Base-by-base conservation (phyloP, 1,139 yeast species). In the Magnusiomyces suaveolens region DNA sequence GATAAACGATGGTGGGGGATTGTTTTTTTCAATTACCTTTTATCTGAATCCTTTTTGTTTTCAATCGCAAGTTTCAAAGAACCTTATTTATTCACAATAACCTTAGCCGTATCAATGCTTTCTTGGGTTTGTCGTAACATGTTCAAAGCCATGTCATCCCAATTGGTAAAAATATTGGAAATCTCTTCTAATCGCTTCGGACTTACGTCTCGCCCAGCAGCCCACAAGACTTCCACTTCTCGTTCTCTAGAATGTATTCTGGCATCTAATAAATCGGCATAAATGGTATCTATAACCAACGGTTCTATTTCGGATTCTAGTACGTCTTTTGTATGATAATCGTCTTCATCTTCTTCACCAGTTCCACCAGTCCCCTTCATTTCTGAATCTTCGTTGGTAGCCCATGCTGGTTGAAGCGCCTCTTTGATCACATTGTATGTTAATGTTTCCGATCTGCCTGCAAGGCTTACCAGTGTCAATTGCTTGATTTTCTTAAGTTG, bases 251-350 rank as follows among this genome's bases (percentile, higher is more conserved):
- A 62, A 54, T 66, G 66, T 41, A 66, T 52, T 48, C 56, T 55
- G 18, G 66, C 70, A 1, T 48, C 50, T 20, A 66, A 53, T 29
- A 57, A 57, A 4, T 66, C 67, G 29, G 55, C 57, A 44, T 62
- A 62, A 3, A 66, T 58, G 16, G 65, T 61, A 14, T 60, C 60
- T 33, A 66, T 56, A 14, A 66, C 59, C 25, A 61, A 55, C 29
- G 56, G 56, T 55, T 65, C 69, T 8, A 66, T 58, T n/a, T 54
- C 46, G 26, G 47, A 54, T 6, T 54, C 56, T 18, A 38, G 43
- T 12, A 6, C 6, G 6, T 8, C 36, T 29, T 29, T 29, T 29
- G n/a, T n/a, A n/a, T n/a, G n/a, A n/a, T n/a, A n/a, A n/a, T n/a
- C n/a, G n/a, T n/a, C n/a, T n/a, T n/a, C n/a, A n/a, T n/a, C n/a